phyloP scores from a whole-genome alignment of 371 early-diverging fungal genomes.

The Gilbertella persicaria region DNA sequence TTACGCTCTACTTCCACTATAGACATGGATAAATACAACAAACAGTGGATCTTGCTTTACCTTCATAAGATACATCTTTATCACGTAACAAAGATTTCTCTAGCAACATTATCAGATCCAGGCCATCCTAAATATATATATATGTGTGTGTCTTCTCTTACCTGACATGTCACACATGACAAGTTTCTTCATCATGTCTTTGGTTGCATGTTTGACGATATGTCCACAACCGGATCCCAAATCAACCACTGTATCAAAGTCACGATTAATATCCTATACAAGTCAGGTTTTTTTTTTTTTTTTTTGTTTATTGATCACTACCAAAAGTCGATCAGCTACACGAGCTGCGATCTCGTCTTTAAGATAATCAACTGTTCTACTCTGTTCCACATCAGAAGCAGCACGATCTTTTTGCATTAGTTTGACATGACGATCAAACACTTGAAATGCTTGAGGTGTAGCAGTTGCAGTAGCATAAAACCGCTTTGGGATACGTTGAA shows the following conservation, averaged over 20 bases:
- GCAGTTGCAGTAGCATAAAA: conserved; percentile 18
- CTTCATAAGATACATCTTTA: background rate
- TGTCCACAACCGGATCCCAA: conserved; percentile 91
- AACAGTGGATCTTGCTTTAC: too few relatives aligned
- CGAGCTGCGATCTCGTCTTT: conserved; percentile 89
- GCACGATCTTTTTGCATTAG: conserved; percentile 80
- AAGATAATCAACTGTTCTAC: conserved; percentile 88
- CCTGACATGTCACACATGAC: conserved; percentile 89
- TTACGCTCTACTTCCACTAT: conserved; percentile 76
- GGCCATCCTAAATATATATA: conserved; percentile 58
- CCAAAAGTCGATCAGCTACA: conserved; percentile 86
- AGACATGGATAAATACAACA: too few relatives aligned
- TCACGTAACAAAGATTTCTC: conserved; percentile 30
- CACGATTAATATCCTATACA: conserved; percentile 73
- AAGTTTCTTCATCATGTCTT: conserved; percentile 79
- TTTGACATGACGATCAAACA: conserved; percentile 81
- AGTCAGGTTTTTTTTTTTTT: background rate
- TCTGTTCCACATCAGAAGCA: conserved; percentile 56
- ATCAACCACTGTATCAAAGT: conserved; percentile 85
- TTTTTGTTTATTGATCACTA: conserved; percentile 26
- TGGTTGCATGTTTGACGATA: conserved; percentile 76
- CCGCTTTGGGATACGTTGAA: too few relatives aligned
- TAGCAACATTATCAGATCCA: background rate
- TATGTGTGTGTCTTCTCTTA: conserved; percentile 62
- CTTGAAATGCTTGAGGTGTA: conserved; percentile 48